Conservation (phyloP, 106 monocot genomes). For the Acanthochlamys bracteata region DNA sequence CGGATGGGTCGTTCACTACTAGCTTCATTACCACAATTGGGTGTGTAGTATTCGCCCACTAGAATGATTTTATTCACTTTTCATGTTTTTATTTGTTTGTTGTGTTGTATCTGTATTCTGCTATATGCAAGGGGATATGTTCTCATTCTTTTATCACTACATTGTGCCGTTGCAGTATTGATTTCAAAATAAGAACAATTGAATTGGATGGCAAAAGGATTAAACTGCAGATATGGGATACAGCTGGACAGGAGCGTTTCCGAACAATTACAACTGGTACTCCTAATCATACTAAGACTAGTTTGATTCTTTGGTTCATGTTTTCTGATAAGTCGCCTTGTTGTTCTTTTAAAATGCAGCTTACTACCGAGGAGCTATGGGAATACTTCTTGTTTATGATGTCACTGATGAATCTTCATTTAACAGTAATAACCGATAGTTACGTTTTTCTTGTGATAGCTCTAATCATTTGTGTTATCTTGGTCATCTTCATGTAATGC, state of each 20-base stretch:
- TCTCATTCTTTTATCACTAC: neutral
- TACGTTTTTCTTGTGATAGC: neutral
- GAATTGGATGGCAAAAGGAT: constrained; percentile 69
- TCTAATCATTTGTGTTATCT: neutral
- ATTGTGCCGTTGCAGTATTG: constrained; percentile 34
- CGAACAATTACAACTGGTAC: constrained; percentile 59
- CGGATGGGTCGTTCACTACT: constrained; percentile 79
- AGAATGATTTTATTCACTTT: neutral
- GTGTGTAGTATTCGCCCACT: constrained; percentile 9
- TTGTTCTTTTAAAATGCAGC: constrained; percentile 29
- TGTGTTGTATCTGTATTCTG: neutral
- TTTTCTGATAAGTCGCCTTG: too few species aligned
- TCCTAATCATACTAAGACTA: neutral
- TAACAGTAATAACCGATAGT: constrained; percentile 54
- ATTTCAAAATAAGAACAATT: constrained; percentile 75
- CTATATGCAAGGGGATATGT: neutral
- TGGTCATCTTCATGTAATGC: neutral
- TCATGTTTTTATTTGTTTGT: neutral
- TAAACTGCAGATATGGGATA: constrained; percentile 76
- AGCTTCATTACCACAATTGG: constrained; percentile 82
- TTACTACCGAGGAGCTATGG: constrained; percentile 96
- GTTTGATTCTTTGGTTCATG: too few species aligned
- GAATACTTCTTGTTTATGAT: constrained; percentile 97
- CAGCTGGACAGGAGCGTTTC: constrained; percentile 68
- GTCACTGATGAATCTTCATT: constrained; percentile 98